These are phyloP conservation scores for Trichoderma sp. DNA, from an alignment of 2,329 filamentous ascomycete species.

Conservation along the genomic window DNA sequence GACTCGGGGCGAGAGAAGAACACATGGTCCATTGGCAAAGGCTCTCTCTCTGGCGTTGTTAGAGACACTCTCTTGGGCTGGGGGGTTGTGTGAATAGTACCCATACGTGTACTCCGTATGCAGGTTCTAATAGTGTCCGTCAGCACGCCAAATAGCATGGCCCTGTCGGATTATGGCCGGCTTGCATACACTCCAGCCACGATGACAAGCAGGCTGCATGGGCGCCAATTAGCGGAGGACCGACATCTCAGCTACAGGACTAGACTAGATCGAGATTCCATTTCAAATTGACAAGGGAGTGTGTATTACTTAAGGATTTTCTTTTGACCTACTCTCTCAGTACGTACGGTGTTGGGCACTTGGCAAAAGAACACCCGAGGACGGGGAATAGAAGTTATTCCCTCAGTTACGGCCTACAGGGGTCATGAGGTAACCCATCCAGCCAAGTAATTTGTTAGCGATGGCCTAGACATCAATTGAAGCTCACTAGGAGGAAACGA, in stretches of 20 bases:
- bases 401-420: not conserved
- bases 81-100: not conserved
- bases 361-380: not conserved
- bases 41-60: not conserved
- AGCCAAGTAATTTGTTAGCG: not conserved
- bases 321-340: not conserved
- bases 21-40: not conserved
- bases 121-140: not conserved
- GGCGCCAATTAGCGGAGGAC: not conserved
- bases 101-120: not conserved
- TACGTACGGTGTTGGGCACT: not conserved
- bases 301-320: not conserved
- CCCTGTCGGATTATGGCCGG: constrained; percentile 18
- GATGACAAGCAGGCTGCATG: constrained; percentile 14
- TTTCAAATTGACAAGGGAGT: not conserved
- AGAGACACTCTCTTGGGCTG: not conserved
- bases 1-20: not conserved
- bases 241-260: constrained; percentile 5
- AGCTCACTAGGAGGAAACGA: too few relatives aligned
- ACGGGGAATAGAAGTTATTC: not conserved
- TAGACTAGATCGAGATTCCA: constrained; percentile 10
- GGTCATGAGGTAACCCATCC: not conserved
- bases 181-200: not conserved
- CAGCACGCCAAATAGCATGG: not conserved
- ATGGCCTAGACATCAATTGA: not conserved